A percentile compares a stretch with the other conserved stretches of the same genome.
Evolutionary conservation across 768 basidiomycete genomes (phyloP).

Genomic region (Mycena capillaripes): DNA sequence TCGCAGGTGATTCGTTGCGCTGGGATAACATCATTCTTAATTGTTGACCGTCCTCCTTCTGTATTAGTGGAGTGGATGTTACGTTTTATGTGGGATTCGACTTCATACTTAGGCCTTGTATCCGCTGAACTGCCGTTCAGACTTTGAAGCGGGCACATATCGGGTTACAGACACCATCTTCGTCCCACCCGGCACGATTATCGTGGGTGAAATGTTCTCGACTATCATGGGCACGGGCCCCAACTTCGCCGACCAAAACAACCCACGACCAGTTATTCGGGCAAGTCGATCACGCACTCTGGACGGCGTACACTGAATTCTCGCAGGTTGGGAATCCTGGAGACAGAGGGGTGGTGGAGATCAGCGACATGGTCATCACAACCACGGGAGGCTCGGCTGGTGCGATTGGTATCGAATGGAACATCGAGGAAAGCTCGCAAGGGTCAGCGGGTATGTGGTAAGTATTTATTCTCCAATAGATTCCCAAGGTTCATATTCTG

Average conservation of each 20-base stretch:
- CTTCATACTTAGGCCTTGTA: too few relatives aligned
- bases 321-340: not conserved
- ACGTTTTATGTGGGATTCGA: not conserved
- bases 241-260: not conserved
- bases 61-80: not conserved
- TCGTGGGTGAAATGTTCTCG: not conserved
- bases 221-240: not conserved
- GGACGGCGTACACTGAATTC: not conserved
- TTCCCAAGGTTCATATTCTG: too few relatives aligned
- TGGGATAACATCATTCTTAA: too few relatives aligned
- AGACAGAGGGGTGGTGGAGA: not conserved
- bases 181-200: not conserved
- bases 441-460: slow-evolving; percentile 8
- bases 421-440: not conserved
- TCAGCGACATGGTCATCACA: not conserved
- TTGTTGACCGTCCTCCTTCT: too few relatives aligned
- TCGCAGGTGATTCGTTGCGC: not conserved
- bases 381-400: slow-evolving; percentile 10
- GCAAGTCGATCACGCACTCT: too few relatives aligned
- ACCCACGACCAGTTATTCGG: not conserved
- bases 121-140: not conserved
- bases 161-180: not conserved
- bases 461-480: too few relatives aligned
- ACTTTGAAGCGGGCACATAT: not conserved
- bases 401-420: slow-evolving; percentile 17